Percentiles rank a stretch among this genome's conserved stretches.
These are phyloP conservation scores for Thelonectria blattea DNA, from an alignment of 2,329 filamentous ascomycete genomes.

Conservation along the genomic window DNA sequence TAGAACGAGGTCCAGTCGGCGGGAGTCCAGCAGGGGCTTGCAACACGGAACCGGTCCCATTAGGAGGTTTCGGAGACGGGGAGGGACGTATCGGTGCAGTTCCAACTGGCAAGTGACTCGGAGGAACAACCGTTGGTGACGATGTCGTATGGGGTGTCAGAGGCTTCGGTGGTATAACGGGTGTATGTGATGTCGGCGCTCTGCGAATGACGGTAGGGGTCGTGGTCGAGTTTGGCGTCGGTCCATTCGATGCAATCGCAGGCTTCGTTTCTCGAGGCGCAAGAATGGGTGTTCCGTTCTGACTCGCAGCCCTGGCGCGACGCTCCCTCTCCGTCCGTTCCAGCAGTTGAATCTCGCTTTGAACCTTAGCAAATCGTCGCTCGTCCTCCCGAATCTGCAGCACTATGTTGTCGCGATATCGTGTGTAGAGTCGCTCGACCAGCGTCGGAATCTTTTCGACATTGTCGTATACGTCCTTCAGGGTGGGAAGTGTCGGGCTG, in stretches of 20 bases:
- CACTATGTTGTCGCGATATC: constrained; percentile 75
- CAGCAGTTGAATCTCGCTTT: constrained; percentile 71
- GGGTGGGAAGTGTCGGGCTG: constrained; percentile 66
- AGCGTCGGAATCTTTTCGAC: constrained; percentile 72
- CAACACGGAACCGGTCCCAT: constrained; percentile 41
- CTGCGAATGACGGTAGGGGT: constrained; percentile 36
- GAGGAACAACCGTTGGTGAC: constrained; percentile 37
- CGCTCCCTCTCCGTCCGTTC: constrained; percentile 56
- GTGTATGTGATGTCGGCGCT: constrained; percentile 41
- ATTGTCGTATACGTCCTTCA: constrained; percentile 71
- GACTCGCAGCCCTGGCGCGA: constrained; percentile 45
- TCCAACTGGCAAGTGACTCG: constrained; percentile 38
- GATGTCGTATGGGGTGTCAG: constrained; percentile 31
- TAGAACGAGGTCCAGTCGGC: constrained; percentile 40
- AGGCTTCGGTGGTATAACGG: constrained; percentile 45
- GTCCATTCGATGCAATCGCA: constrained; percentile 33
- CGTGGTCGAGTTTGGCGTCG: constrained; percentile 24
- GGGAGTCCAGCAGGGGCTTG: constrained; percentile 45
- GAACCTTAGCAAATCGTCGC: constrained; percentile 65
- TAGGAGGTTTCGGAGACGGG: constrained; percentile 41
- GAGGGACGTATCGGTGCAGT: constrained; percentile 39
- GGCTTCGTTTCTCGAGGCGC: constrained; percentile 43
- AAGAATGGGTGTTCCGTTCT: constrained; percentile 41
- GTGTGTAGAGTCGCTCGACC: constrained; percentile 74
- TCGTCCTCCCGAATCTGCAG: constrained; percentile 78